Evolutionary conservation across 495 filamentous ascomycete genomes (phyloP), one percentile per base, ranked within the genome.

Genomic region (Pseudotulostoma volvatum): DNA sequence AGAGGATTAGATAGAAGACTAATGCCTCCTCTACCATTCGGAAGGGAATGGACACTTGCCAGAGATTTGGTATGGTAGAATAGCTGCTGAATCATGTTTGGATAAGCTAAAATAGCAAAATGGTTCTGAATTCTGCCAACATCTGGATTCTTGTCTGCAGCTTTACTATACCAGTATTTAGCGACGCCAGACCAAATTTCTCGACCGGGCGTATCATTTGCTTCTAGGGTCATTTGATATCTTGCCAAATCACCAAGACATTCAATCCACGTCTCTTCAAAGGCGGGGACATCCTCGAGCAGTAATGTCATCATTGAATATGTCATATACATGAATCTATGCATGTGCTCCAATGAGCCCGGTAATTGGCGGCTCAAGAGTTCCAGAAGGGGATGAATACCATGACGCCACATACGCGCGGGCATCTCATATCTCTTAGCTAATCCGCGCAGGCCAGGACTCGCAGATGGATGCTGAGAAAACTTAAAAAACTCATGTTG

Each of bases 51-150:
- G 14, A 60, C 43, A 41, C 59, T 59, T 20, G 63, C 54, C 18
- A 74, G 50, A 7, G 68, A 58, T 35, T 66, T 68, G 21, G 59
- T 64, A 50, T 90, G 92, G 45, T 77, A 79, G 42, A 76, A 86
- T 0, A 92, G 55, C 51, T 92, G 84, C 44, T 79, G 76, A 0
- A 84, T 46, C 2, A 71, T 63, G 47, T 84, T 79, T 0, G 81
- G 82, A 9, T 81, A 64, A 9, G 84, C 78, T n/a, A 92, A 58
- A 11, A 92, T 84, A 0, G 81, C 85, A 4, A 90, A 64, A 51
- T 92, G 85, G 53, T 93, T 85, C 39, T 90, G 84, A 2, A 92
- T 64, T 0, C 86, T 60, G 0, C 85, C 85, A 13, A 78, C 68
- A 94, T n/a, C n/a, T n/a, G n/a, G n/a, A n/a, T n/a, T n/a, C n/a